A percentile compares a stretch with the other conserved stretches of the same genome.
Evolutionary conservation across 2,329 filamentous ascomycete species (phyloP).

Genomic region (Coniosporium tulheliwenetii): DNA sequence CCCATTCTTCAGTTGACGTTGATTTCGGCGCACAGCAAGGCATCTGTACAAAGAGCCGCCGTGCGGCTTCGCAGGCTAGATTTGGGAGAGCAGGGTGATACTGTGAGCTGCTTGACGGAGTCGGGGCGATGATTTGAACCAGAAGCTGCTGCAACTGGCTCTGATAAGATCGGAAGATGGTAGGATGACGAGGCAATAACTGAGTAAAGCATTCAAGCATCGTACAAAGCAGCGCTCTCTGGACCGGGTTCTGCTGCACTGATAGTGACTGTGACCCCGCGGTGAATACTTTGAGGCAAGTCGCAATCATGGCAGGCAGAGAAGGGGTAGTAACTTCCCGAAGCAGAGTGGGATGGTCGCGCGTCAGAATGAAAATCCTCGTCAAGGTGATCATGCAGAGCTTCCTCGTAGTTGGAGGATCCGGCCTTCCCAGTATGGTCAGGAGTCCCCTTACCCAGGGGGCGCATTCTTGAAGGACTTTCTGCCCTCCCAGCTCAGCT

Average conservation of each 20-base stretch:
- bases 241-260: slow-evolving; percentile 10
- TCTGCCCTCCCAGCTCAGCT: slow-evolving; percentile 73
- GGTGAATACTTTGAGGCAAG: slow-evolving; percentile 50
- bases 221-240: slow-evolving; percentile 35
- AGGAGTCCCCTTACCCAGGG: slow-evolving; percentile 68
- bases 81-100: slow-evolving; percentile 16
- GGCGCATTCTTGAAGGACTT: slow-evolving; percentile 56
- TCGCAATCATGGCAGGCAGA: slow-evolving; percentile 56
- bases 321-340: slow-evolving; percentile 80
- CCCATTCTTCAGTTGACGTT: slow-evolving; percentile 64
- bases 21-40: slow-evolving; percentile 73
- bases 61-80: slow-evolving; percentile 31
- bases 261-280: slow-evolving; percentile 22
- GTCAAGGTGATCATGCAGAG: slow-evolving; percentile 63
- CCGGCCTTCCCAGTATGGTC: slow-evolving; percentile 63
- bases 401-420: slow-evolving; percentile 59
- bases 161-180: slow-evolving; percentile 64
- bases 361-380: slow-evolving; percentile 69
- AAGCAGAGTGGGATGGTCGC: slow-evolving; percentile 66
- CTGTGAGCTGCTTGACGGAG: slow-evolving; percentile 26
- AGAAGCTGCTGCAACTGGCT: slow-evolving; percentile 50
- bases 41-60: slow-evolving; percentile 52
- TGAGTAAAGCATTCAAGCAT: slow-evolving; percentile 56
- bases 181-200: slow-evolving; percentile 65
- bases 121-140: slow-evolving; percentile 47